Evolutionary conservation across 495 filamentous ascomycete genomes (phyloP), one percentile per base, ranked within the genome.

Genomic region (Pseudomonodictys pantanalensis): DNA sequence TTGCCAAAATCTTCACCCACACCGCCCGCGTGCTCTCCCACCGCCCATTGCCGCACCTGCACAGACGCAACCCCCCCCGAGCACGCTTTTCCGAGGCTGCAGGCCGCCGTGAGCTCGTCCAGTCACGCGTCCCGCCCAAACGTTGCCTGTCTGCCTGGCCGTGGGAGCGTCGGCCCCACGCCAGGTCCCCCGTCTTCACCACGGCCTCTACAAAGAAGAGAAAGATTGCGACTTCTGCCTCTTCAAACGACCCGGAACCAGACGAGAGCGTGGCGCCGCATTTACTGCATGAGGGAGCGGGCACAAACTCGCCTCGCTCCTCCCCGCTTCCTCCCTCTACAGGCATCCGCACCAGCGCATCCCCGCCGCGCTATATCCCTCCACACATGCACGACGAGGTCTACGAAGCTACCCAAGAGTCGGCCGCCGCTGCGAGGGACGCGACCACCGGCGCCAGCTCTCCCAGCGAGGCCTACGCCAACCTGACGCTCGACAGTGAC

Each of bases 141-240:
- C 52, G 15, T 33, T 22, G 30, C 50, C 54, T 42, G 62, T 50
- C 64, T 60, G 64, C 59, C 64, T 66, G 64, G 47, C 65, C 56
- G 46, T 50, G 65, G 65, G 64, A 60, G 20, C 20, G 28, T 50
- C 46, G 56, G 65, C 65, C 64, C 64, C 64, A 42, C 33, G 62
- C 56, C 43, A 60, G 58, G 63, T 60, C 29, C 48, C 61, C 53
- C 49, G 66, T 80, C 75, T 82, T 82, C 87, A 91, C 81, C 72
- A 91, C 88, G 89, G 88, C 89, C 84, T 89, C 87, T 77, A 81
- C 80, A 80, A 95, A 95, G 86, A 91, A 90, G 84, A 82, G 90
- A 73, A 91, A 87, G 81, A 81, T 91, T 75, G 84, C 81, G 67
- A 81, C 64, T 5, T 12, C 58, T 81, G 72, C 77, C 78, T 23